phyloP scores from a whole-genome alignment of 169 alveolate species.

The Besnoitia besnoiti region DNA sequence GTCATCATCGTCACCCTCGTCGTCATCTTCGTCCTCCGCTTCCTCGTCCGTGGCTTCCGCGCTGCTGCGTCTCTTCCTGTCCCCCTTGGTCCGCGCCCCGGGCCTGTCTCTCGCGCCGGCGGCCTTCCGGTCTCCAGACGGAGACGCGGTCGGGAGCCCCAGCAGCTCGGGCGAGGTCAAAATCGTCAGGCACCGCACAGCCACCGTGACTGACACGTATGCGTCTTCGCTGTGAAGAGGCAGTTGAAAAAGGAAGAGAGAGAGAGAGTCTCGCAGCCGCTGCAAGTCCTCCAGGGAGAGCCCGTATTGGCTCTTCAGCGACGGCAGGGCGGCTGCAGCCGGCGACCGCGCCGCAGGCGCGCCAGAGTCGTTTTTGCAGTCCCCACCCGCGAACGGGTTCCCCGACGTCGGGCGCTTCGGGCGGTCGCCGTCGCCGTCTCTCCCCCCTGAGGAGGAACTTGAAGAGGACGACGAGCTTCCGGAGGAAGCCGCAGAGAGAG shows the following conservation, averaged over 20 bases:
- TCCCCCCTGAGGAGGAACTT: too few relatives aligned
- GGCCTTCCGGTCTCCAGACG: too few relatives aligned
- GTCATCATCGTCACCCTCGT: not conserved
- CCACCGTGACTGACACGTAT: not conserved
- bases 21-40: not conserved
- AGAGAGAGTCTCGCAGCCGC: slow-evolving; percentile 16
- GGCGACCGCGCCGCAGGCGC: not conserved
- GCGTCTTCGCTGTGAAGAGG: slow-evolving; percentile 15
- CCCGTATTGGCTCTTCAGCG: not conserved
- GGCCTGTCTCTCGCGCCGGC: not conserved
- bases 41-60: not conserved
- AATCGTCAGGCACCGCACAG: not conserved
- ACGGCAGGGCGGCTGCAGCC: not conserved
- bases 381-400: not conserved
- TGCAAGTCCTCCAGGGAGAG: not conserved
- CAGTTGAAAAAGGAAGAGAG: not conserved
- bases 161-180: slow-evolving; percentile 19
- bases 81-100: not conserved
- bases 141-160: not conserved
- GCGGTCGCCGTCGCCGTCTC: not conserved
- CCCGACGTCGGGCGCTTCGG: not conserved
- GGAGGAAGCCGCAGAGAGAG: not conserved
- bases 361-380: slow-evolving; percentile 1
- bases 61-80: not conserved
- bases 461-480: not conserved